Conservation (phyloP, 805 yeast species). For the Yamadazyma scolyti region DNA sequence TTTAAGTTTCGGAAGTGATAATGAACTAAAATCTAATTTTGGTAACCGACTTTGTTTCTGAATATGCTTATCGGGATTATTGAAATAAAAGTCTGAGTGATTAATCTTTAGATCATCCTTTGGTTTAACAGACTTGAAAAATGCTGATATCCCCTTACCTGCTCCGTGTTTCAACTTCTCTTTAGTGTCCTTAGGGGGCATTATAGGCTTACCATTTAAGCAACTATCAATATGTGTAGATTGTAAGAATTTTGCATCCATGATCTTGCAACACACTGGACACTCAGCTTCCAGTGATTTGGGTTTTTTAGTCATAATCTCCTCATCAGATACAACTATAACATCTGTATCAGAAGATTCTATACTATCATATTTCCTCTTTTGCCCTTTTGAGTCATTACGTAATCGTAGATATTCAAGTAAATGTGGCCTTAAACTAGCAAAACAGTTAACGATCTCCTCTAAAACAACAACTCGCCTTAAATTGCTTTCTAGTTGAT, state of each 20-base stretch:
- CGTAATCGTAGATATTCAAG: constrained; percentile 3
- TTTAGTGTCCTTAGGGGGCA: constrained; percentile 5
- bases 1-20: constrained; percentile 57
- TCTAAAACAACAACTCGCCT: constrained; percentile 68
- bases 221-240: constrained; percentile 62
- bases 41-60: constrained; percentile 45
- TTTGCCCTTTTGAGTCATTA: background rate
- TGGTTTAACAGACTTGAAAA: constrained; percentile 17
- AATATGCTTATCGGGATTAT: constrained; percentile 22
- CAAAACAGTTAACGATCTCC: constrained; percentile 59
- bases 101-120: constrained; percentile 2
- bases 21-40: constrained; percentile 59
- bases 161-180: constrained; percentile 4
- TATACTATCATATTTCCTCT: background rate
- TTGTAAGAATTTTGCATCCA: constrained; percentile 56
- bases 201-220: constrained; percentile 29
- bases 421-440: constrained; percentile 20
- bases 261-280: constrained; percentile 59
- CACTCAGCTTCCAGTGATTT: constrained; percentile 45
- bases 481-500: constrained; percentile 65
- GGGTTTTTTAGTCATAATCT: constrained; percentile 5
- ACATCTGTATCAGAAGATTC: constrained; percentile 4
- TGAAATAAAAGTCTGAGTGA: constrained; percentile 28
- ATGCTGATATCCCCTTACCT: constrained; percentile 22
- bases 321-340: constrained; percentile 3